phyloP scores from a whole-genome alignment of 306 rosid species.

The Clitoria ternatea region DNA sequence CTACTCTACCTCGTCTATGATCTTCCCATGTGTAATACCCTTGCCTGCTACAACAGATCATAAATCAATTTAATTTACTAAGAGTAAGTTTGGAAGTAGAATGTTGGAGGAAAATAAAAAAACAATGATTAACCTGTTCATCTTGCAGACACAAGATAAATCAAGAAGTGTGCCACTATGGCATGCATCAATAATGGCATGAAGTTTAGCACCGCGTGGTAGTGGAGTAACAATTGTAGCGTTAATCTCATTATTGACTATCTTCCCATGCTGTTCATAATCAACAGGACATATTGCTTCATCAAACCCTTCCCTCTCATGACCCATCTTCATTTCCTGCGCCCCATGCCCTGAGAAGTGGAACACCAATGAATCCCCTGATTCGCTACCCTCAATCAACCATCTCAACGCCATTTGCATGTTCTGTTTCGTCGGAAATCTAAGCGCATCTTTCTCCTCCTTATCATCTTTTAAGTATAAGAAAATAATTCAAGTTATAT shows the following conservation, averaged over 20 bases:
- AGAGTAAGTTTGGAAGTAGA: too few species aligned
- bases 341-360: conserved; percentile 56
- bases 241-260: conserved; percentile 43
- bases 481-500: too few species aligned
- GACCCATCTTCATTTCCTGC: conserved; percentile 10
- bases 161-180: conserved; percentile 51
- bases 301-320: conserved; percentile 32
- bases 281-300: conserved; percentile 51
- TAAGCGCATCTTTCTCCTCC: conserved; percentile 29
- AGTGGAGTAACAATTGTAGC: conserved; percentile 44
- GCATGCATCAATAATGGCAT: conserved; percentile 51
- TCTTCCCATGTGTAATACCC: conserved; percentile 29
- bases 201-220: conserved; percentile 42
- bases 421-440: conserved; percentile 46
- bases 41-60: conserved; percentile 10
- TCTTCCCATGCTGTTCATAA: conserved; percentile 36
- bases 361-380: conserved; percentile 53
- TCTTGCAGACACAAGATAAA: conserved; percentile 39
- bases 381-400: conserved; percentile 34
- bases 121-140: conserved; percentile 40
- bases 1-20: background rate
- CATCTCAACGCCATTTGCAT: conserved; percentile 41
- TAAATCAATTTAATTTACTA: background rate
- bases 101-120: too few species aligned
- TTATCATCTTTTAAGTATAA: conserved; percentile 33